Base-by-base conservation (phyloP, 371 early-diverging fungal genomes). In the Vairimorpha ceranae region DNA sequence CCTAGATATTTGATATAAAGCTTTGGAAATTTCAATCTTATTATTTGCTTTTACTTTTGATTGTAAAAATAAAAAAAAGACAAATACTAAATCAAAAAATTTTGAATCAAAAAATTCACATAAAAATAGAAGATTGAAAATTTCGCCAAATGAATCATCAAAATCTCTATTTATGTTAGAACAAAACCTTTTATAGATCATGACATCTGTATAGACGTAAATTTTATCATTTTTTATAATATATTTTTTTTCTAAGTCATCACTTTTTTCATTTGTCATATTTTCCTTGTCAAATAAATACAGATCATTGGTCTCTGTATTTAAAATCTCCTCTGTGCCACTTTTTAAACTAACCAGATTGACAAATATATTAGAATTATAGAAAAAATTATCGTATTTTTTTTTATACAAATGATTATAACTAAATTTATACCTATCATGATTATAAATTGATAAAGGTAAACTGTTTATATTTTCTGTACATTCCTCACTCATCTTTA, bases 51-150 rank as follows among this genome's bases (percentile, higher is more conserved):
- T 56, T 1, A 67, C 17, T 32, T 51, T 63, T 41, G 25, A 19
- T 23, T 63, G 27, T 48, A 71, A 19, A 15, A 25, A 23, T 14
- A 35, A 29, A 14, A 71, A 64, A 10, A 71, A 35, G 2, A 45
- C 32, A 3, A 25, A 29, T 19, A 64, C 33, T 21, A 63, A 19
- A 64, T 71, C 65, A 15, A 61, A 45, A 4, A 25, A 25, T 25
- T 0, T n/a, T 33, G 51, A 29, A 27, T n/a, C 32, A 23, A 43
- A 63, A 14, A 64, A 41, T 33, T 58, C 38, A 4, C 1, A 17
- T 4, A 64, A n/a, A 29, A 71, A 36, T 36, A 71, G 15, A 19
- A 71, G 19, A 64, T 61, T 71, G 43, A 71, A 71, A 4, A 56
- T 46, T 38, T 71, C 72, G 3, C 21, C 32, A 29, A 71, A 71